Conservation (phyloP, 2,329 filamentous ascomycete species). For the Hypoxylon sp. region DNA sequence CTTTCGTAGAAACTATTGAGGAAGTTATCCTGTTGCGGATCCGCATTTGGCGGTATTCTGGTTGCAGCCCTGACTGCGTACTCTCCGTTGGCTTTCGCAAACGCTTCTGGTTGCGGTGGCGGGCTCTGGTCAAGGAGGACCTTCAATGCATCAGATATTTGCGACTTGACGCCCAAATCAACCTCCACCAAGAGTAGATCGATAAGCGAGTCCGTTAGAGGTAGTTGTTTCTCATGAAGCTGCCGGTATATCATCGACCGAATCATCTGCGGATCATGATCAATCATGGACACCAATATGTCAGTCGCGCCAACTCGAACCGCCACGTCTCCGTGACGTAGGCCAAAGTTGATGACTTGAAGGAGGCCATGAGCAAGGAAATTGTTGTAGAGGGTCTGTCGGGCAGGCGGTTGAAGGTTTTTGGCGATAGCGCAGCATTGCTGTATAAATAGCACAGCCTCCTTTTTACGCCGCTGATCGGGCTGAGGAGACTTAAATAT, state of each 20-base stretch:
- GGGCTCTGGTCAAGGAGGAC: slow-evolving; percentile 84
- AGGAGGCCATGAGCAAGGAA: slow-evolving; percentile 90
- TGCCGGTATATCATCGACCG: slow-evolving; percentile 93
- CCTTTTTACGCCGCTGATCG: slow-evolving; percentile 83
- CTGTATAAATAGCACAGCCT: slow-evolving; percentile 95
- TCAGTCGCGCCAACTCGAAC: slow-evolving; percentile 94
- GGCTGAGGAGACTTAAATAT: slow-evolving; percentile 79
- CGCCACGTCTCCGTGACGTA: slow-evolving; percentile 85
- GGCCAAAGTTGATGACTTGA: slow-evolving; percentile 89
- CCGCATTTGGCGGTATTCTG: slow-evolving; percentile 61
- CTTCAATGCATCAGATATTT: slow-evolving; percentile 95
- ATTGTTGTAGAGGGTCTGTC: slow-evolving; percentile 87
- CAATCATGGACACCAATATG: slow-evolving; percentile 92
- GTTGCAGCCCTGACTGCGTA: slow-evolving; percentile 72
- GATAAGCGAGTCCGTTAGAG: slow-evolving; percentile 91
- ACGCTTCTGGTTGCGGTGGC: slow-evolving; percentile 65
- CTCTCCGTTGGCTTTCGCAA: slow-evolving; percentile 76
- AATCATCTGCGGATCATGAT: slow-evolving; percentile 95
- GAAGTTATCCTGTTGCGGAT: slow-evolving; percentile 86
- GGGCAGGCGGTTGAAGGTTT: slow-evolving; percentile 86
- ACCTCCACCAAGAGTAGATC: slow-evolving; percentile 91
- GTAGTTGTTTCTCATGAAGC: slow-evolving; percentile 85
- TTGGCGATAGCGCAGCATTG: slow-evolving; percentile 96
- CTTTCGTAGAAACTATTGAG: slow-evolving; percentile 90
- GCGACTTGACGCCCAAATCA: slow-evolving; percentile 93